Base-by-base conservation (phyloP, 768 basidiomycete species). In the Omphalotus guepiniiformis region DNA sequence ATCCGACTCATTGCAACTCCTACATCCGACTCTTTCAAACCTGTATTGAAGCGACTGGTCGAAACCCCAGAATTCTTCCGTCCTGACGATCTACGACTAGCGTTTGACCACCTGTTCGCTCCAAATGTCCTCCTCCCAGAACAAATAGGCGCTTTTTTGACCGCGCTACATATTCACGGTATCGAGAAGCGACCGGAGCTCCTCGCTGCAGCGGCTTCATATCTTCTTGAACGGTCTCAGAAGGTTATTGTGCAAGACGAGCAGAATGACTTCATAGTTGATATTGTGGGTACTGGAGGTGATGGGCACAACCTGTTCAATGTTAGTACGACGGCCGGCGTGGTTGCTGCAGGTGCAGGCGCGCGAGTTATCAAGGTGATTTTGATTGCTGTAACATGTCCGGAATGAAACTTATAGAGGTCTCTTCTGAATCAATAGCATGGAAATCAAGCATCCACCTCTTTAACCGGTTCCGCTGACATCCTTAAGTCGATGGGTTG, bases 301-400 rank as follows among this genome's bases (percentile, higher is more conserved):
- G 96, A 97, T 65, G 93, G 93, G 0, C 82, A 93, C 65, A 89
- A 97, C 59, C 85, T 94, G 0, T 97, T 93, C 77, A 97, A 98
- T 62, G 94, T 97, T 43, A 94, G 92, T 61, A 97, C 95, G 1
- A 85, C 91, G 2, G 94, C 95, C 2, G 94, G 80, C 1, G 78
- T 99, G 51, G 89, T 97, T 16, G 95, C 94, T 23, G 93, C 93
- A 19, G 95, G 94, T 12, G 89, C 93, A 6, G 95, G 95, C 4
- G 90, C 90, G 0, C 76, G 93, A 27, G 93, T 99, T 2, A 80
- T 92, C 63, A 97, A 99, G 74, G 93, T 90, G 58, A 51, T 75
- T 55, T 19, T 19, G 29, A 43, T 29, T 46, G 41, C 25, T 23
- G 23, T 26, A 19, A 28, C 22, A 19, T 26, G 9, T 35, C 23